Evolutionary conservation across 768 basidiomycete genomes (phyloP), one percentile per base, ranked within the genome.

Genomic region (Panaeolus cyanescens): DNA sequence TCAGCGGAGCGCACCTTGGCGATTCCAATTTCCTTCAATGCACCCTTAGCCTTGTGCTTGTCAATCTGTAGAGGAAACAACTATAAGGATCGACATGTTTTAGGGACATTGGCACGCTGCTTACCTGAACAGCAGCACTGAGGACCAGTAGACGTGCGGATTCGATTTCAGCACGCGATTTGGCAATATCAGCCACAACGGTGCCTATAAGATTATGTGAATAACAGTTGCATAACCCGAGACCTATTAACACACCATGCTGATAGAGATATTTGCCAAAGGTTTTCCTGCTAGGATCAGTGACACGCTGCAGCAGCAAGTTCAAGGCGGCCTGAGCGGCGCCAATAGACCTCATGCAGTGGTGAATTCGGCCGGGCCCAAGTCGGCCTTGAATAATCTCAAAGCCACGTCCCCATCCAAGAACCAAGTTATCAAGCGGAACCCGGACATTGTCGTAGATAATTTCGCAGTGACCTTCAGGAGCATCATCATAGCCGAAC

Each of bases 351-450:
- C 97, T 88, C 97, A 99, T 99, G 80, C 96, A 97, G 71, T 96
- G 93, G 69, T 96, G 95, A 67, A 96, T 92, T 59, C 95, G 90
- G n/a, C 95, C 95, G 55, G 95, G 95, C 92, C 95, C 96, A 56
- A 98, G 88, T 64, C 96, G 92, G 40, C 95, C 95, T 85, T 98
- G 96, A 63, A 98, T 92, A 64, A 96, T 95, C 85, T 98, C 97
- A 67, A 99, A 99, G 5, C 97, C 97, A 64, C 85, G 84, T 13
- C 97, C 96, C 92, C 96, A 96, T 4, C 96, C 96, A 22, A 92
- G 83, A 13, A 99, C 84, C 54, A 98, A 72, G 71, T 95, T 95
- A 58, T 78, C 76, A 61, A 92, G 73, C 8, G 95, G 95, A 17
- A 99, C 90, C 32, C 93, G 87, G 28, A 99, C 97, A 71, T 97